These are phyloP conservation scores for Quercus variabilis DNA, from an alignment of 306 rosid genomes.

Conservation along the genomic window DNA sequence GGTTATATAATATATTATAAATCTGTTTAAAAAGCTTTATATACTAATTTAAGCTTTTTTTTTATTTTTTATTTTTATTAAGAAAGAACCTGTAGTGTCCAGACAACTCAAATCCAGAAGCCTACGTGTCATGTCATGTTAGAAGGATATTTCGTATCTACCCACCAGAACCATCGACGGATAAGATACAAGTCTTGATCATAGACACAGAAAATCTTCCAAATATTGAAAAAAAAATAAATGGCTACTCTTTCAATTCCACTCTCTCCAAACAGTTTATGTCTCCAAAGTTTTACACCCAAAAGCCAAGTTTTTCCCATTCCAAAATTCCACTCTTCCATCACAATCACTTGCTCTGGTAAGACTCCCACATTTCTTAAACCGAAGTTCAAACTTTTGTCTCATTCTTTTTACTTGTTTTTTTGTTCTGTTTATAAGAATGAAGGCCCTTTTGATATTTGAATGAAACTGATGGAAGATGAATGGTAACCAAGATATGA, in stretches of 20 bases:
- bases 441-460: background rate
- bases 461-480: background rate
- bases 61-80: no score
- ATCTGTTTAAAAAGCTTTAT: accelerated
- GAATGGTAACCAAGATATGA: background rate
- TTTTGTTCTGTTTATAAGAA: background rate
- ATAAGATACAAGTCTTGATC: slow-evolving; percentile 2
- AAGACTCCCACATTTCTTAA: background rate
- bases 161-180: background rate
- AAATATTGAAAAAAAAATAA: background rate
- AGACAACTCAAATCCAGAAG: background rate
- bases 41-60: no score
- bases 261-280: slow-evolving; percentile 39
- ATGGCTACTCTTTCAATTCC: slow-evolving; percentile 67
- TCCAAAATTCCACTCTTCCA: slow-evolving; percentile 9
- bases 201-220: background rate
- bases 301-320: slow-evolving; percentile 31
- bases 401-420: background rate
- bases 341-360: slow-evolving; percentile 58
- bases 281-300: slow-evolving; percentile 27
- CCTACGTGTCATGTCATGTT: slow-evolving; percentile 57
- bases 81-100: background rate
- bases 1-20: no score
- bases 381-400: background rate
- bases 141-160: slow-evolving; percentile 23